Base-by-base conservation (phyloP, 106 monocot species). In the Dioscorea zingiberensis region DNA sequence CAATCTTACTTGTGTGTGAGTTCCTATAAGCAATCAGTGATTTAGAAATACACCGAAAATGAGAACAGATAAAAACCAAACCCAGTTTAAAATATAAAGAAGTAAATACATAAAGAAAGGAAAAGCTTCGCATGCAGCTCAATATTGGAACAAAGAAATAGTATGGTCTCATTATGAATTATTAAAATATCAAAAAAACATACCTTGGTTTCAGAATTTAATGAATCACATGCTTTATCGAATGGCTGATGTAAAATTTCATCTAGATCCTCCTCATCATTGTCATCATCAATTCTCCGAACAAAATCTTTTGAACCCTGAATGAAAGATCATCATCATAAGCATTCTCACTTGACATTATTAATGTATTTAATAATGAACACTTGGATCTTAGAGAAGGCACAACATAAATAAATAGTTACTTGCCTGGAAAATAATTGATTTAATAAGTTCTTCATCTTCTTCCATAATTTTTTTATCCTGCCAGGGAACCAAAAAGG, bases 381-480 rank as follows among this genome's bases (percentile, higher is more conserved):
- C 4, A 38, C 38, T 38, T 10, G 10, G 38, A 38, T 38, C 38
- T 11, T 25, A 65, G 13, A 26, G 11, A 64, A 17, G 3, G n/a
- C 18, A 23, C 8, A 45, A 44, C 32, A 9, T 6, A 62, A 27
- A 32, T 15, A 29, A 13, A 46, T 14, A 27, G 16, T 59, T 29
- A 76, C 78, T 72, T 5, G 80, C 94, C 58, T 76, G 85, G 58
- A 88, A 97, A 58, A 73, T 28, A 47, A 91, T 86, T 29, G 79
- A 83, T 73, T 80, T 91, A 21, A 97, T 88, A 12, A 97, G 69
- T 54, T 64, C 76, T 62, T 97, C 88, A 69, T 97, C 95, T 77
- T 94, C 91, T 51, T 91, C 88, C 55, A 64, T 64, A 18, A 76
- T 73, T 69, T 70, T 79, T 65, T 83, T 59, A 54, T 85, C 95